Evolutionary conservation across 352 stramenopile genomes (phyloP).

Genomic region (Phytopythium litorale): DNA sequence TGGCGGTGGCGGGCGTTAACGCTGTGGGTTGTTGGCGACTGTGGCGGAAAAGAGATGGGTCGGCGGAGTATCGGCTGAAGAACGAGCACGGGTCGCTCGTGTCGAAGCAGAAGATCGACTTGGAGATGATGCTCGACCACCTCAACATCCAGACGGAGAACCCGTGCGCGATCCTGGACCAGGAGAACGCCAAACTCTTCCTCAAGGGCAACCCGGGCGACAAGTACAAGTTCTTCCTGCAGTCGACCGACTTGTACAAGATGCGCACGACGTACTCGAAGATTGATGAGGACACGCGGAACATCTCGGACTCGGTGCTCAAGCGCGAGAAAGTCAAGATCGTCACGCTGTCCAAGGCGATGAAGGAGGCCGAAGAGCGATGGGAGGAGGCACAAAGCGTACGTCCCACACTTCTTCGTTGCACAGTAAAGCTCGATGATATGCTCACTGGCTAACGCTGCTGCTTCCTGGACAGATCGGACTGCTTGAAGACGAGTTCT

Average conservation of each 20-base stretch:
- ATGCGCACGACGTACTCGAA: conserved; percentile 87
- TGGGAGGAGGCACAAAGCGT: conserved; percentile 77
- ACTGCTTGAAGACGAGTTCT: conserved; percentile 68
- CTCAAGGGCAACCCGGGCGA: conserved; percentile 92
- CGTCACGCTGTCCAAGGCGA: conserved; percentile 41
- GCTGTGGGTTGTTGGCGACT: not conserved
- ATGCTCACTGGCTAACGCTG: not conserved
- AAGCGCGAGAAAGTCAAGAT: conserved; percentile 70
- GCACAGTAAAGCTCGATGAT: not conserved
- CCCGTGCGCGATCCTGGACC: conserved; percentile 95
- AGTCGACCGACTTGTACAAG: conserved; percentile 94
- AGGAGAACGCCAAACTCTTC: conserved; percentile 98
- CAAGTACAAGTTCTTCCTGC: conserved; percentile 98
- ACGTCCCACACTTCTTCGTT: conserved; percentile 5
- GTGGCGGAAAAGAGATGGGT: conserved; percentile 41
- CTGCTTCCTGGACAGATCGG: conserved; percentile 41
- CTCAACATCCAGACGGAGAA: conserved; percentile 96
- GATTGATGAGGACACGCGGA: conserved; percentile 73
- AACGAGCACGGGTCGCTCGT: conserved; percentile 51
- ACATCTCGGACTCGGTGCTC: conserved; percentile 57
- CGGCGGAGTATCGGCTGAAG: conserved; percentile 71
- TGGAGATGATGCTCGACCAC: conserved; percentile 93
- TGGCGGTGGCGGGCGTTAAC: not conserved
- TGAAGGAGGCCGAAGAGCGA: conserved; percentile 62
- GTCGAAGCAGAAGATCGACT: conserved; percentile 88